These are phyloP conservation scores for Yamadazyma kanchanaburiensis DNA, from an alignment of 1,139 yeast species.

Conservation along the genomic window DNA sequence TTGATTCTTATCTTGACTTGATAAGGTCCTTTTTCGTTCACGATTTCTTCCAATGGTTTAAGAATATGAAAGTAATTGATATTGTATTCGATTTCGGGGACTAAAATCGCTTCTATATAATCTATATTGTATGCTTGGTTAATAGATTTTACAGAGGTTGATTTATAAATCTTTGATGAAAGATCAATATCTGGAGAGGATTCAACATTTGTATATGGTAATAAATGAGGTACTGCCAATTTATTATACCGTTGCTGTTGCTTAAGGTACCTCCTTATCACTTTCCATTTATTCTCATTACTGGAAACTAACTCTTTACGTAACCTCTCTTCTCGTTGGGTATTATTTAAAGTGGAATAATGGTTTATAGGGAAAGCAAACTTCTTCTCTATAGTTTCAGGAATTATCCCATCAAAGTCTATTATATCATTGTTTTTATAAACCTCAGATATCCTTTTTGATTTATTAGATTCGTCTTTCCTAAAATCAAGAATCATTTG, in stretches of 20 bases:
- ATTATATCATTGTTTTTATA: slow-evolving; percentile 3
- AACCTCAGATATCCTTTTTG: slow-evolving; percentile 3
- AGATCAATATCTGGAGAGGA: slow-evolving; percentile 6
- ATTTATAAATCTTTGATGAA: slow-evolving; percentile 9
- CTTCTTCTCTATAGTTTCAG: slow-evolving; percentile 3
- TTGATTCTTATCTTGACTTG: slow-evolving; percentile 28
- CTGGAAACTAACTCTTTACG: slow-evolving; percentile 9
- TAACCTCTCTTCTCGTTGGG: slow-evolving; percentile 11
- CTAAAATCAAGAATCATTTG: slow-evolving; percentile 2
- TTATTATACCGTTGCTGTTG: slow-evolving; percentile 21
- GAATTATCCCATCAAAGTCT: slow-evolving; percentile 11
- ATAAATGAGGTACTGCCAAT: slow-evolving; percentile 32
- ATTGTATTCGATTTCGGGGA: slow-evolving; percentile 35
- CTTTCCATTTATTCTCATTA: slow-evolving; percentile 7
- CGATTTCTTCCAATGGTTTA: slow-evolving; percentile 14
- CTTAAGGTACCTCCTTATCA: slow-evolving; percentile 26
- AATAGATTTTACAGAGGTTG: slow-evolving; percentile 15
- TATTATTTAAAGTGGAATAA: slow-evolving; percentile 5
- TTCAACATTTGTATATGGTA: slow-evolving; percentile 25
- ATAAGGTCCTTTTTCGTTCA: slow-evolving; percentile 37
- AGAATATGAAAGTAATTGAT: slow-evolving; percentile 29
- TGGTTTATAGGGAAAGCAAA: slow-evolving; percentile 11
- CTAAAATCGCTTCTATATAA: slow-evolving; percentile 31
- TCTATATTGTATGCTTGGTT: slow-evolving; percentile 30
- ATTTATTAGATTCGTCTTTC: slow-evolving; percentile 2